Evolutionary conservation across 2,329 filamentous ascomycete species (phyloP), one percentile per base, ranked within the genome.

Genomic region (Xylaria sp.): DNA sequence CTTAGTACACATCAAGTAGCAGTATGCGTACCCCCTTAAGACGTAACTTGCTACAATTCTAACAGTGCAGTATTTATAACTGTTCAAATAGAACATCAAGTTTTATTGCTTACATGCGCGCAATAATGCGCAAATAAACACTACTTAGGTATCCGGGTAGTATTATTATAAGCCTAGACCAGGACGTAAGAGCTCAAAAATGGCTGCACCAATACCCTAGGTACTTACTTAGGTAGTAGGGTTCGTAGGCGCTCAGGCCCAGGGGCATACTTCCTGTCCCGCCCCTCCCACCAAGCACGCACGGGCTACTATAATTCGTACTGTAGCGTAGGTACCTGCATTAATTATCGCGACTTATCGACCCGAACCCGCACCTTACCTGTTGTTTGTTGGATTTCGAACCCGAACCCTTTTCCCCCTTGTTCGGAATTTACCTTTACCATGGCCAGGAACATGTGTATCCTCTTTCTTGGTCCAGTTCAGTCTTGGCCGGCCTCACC

Each of bases 191-290:
- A 15, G 18, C 41, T 18, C 10, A 37, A 37, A 44, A 44, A 46
- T 18, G 18, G 15, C 41, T 46, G 18, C 8, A 46, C 13, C 18
- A 18, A 28, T 46, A 46, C 41, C 28, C 28, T 28, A 28, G 28
- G 13, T n/a, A n/a, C n/a, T n/a, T n/a, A n/a, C n/a, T n/a, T n/a
- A n/a, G n/a, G n/a, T n/a, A n/a, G n/a, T 64, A 52, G 62, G 32
- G 62, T 59, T 44, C 55, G 28, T 23, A 25, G 59, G 54, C 63
- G 67, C 67, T 69, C 32, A 63, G 67, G 8, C 63, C 67, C 67
- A 69, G 67, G 67, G 67, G 67, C 23, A 69, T 32, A 69, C 44
- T 46, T 50, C 28, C 32, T 41, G n/a, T 51, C 28, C 37, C n/a
- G 20, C 39, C 28, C 37, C n/a, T 13, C 39, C 46, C 32, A 60